These are phyloP conservation scores for Exophiala sideris DNA, from an alignment of 2,329 filamentous ascomycete genomes.

Conservation along the genomic window DNA sequence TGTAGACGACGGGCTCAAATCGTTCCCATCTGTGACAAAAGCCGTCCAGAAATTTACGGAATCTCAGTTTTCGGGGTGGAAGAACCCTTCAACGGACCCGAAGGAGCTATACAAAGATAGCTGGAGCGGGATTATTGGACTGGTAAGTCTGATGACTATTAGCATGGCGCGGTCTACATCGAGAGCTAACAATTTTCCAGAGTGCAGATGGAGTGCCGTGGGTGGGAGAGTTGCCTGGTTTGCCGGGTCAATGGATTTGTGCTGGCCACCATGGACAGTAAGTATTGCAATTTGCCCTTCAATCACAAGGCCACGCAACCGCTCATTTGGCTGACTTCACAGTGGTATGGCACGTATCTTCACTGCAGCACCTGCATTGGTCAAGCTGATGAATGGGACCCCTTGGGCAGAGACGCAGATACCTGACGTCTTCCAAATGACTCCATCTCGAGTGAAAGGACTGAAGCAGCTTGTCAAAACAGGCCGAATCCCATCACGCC, in stretches of 20 bases:
- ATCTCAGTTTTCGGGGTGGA: background rate
- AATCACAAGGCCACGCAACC: too few species aligned
- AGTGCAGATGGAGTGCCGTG: slow-evolving; percentile 2
- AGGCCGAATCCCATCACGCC: background rate
- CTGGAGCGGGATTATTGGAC: slow-evolving; percentile 3
- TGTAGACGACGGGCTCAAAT: slow-evolving; percentile 1
- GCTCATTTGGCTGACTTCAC: background rate
- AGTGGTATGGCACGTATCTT: slow-evolving; percentile 7
- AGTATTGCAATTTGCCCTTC: background rate
- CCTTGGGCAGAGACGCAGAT: slow-evolving; percentile 1
- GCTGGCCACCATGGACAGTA: slow-evolving; percentile 6
- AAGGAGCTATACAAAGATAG: background rate
- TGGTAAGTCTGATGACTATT: background rate
- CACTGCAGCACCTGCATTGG: slow-evolving; percentile 1
- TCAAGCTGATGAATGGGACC: slow-evolving; percentile 3
- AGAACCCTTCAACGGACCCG: background rate
- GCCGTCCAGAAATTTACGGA: slow-evolving; percentile 1
- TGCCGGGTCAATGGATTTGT: slow-evolving; percentile 3
- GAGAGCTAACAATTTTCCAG: background rate
- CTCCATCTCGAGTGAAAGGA: background rate
- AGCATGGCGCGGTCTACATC: too few species aligned
- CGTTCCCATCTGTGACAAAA: background rate
- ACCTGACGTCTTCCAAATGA: slow-evolving; percentile 4
- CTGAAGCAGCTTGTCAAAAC: background rate
- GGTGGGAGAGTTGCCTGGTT: slow-evolving; percentile 1